Evolutionary conservation across 169 alveolate species (phyloP).

Genomic region (Plasmodium billcollinsi): DNA sequence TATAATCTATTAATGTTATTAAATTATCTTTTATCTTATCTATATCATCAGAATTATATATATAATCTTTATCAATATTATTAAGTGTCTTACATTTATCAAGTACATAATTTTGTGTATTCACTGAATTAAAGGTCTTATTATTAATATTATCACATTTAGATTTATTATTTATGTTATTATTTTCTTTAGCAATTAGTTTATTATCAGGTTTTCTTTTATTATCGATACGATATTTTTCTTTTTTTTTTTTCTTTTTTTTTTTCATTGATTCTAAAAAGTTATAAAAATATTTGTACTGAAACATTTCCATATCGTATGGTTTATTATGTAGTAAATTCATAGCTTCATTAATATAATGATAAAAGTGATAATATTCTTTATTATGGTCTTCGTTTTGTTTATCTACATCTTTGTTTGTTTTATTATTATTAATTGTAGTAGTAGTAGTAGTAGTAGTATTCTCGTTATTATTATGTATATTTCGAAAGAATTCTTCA

Average conservation of each 20-base stretch:
- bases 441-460: not conserved
- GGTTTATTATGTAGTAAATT: constrained; percentile 42
- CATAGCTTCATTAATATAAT: constrained; percentile 69
- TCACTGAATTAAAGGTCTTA: no score
- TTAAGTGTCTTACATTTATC: not conserved
- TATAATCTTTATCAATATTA: not conserved
- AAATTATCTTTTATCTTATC: not conserved
- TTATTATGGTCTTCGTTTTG: not conserved
- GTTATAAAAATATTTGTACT: constrained; percentile 38
- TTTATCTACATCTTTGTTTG: not conserved
- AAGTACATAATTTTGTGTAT: not conserved
- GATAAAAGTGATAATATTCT: constrained; percentile 23
- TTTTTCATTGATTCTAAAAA: constrained; percentile 25
- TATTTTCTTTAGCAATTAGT: not conserved
- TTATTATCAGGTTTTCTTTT: not conserved
- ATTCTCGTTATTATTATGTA: not conserved
- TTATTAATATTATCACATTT: not conserved
- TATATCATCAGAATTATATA: not conserved
- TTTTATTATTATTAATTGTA: not conserved
- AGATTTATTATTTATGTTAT: not conserved
- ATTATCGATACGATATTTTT: not conserved
- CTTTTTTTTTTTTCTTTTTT: not conserved
- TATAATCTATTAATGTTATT: constrained; percentile 16
- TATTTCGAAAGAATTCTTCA: constrained; percentile 26
- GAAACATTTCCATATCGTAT: constrained; percentile 49